Conservation (phyloP, 495 filamentous ascomycete genomes). For the Cercophora samala region DNA sequence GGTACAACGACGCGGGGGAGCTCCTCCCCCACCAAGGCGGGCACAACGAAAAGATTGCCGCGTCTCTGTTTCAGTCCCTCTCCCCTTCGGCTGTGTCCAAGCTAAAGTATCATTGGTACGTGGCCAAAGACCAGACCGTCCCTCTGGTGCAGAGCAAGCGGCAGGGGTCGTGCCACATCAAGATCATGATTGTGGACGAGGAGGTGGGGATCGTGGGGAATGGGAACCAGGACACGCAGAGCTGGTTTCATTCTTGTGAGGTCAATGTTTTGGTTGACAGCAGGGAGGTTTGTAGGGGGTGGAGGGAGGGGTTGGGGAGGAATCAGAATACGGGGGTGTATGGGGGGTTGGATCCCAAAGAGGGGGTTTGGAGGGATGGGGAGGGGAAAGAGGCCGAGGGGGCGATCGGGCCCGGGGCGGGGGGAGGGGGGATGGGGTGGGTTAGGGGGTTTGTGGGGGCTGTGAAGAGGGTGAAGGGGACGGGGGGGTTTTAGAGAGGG, state of each 20-base stretch:
- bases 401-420: slow-evolving; percentile 57
- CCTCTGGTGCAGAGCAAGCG: slow-evolving; percentile 63
- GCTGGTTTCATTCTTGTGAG: slow-evolving; percentile 73
- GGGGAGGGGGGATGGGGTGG: slow-evolving; percentile 58
- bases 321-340: slow-evolving; percentile 70
- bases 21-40: slow-evolving; percentile 72
- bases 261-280: slow-evolving; percentile 72
- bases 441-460: slow-evolving; percentile 60
- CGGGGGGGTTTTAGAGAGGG: slow-evolving; percentile 51
- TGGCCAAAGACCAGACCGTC: slow-evolving; percentile 64
- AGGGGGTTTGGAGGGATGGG: slow-evolving; percentile 60
- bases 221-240: slow-evolving; percentile 80
- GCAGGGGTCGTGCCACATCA: slow-evolving; percentile 67
- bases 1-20: slow-evolving; percentile 76
- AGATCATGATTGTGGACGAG: slow-evolving; percentile 70
- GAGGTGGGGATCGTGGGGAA: slow-evolving; percentile 66
- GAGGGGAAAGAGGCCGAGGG: slow-evolving; percentile 55
- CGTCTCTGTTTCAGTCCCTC: too few relatives aligned
- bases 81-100: too few relatives aligned
- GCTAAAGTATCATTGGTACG: slow-evolving; percentile 65
- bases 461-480: slow-evolving; percentile 58
- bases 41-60: slow-evolving; percentile 69
- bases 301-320: slow-evolving; percentile 58
- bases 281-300: slow-evolving; percentile 53
- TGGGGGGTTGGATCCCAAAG: slow-evolving; percentile 52